Base-by-base conservation (phyloP, 441 rosid species). In the Jatropha multifida region DNA sequence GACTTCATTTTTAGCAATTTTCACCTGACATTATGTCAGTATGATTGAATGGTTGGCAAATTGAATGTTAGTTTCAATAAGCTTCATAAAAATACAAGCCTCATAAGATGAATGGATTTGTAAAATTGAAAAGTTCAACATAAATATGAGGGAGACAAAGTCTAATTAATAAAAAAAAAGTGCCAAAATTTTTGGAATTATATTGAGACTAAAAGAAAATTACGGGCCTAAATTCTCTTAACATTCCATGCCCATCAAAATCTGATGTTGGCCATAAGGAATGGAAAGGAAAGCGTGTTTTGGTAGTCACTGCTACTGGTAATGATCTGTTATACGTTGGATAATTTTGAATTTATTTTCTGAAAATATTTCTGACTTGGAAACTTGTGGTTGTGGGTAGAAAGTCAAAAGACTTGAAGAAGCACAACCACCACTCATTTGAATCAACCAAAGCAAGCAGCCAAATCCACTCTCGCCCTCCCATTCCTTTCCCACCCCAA, bases 341-440 rank as follows among this genome's bases (percentile, higher is more conserved):
- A 73, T 73, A 63, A 63, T 51, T 44, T 32, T 32, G 40, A 6
- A 46, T 26, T 70, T 40, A 26, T 18, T 41, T 2, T 38, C n/a
- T 17, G 26, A 26, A 44, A 44, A 49, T 52, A 42, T 71, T 59
- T 40, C 17, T 59, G 46, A 54, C 66, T 54, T 37, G 10, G 4
- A 69, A 42, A 55, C 14, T 60, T 72, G 72, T 40, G 72, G 41
- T 60, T 72, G 72, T 40, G 72, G 41, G 68, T 73, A 27, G 26
- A 40, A 60, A 52, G 32, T 74, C 54, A 40, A 54, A 65, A 65
- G 72, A 73, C 63, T 66, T 68, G 55, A 71, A 75, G 79, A 78
- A 40, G 72, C 75, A 88, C 81, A 73, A 37, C 80, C 83, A 88
- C 89, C 91, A 83, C 84, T 80, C 94, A 65, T 85, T 88, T 77